Conservation (phyloP, 768 basidiomycete genomes). For the Royoungia palumana region DNA sequence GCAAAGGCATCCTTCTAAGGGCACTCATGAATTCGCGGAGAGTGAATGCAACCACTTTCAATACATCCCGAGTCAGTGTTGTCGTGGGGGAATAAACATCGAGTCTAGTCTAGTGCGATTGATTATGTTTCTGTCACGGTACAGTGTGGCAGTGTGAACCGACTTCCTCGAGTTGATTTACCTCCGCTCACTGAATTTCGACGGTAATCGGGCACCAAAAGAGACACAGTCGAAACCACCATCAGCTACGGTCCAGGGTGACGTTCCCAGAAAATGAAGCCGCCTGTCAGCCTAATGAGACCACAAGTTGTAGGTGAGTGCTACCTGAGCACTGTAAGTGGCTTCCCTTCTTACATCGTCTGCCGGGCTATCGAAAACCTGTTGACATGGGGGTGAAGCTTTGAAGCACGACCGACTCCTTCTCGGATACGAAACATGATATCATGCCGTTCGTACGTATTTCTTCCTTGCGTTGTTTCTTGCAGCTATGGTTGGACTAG, state of each 20-base stretch:
- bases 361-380: neutral
- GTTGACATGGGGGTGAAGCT: neutral
- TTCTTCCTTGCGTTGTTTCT: too few species aligned
- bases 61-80: neutral
- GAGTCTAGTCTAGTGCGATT: too few species aligned
- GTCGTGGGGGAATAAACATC: too few species aligned
- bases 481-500: neutral
- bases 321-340: neutral
- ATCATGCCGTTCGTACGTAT: too few species aligned
- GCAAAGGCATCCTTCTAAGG: neutral
- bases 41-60: neutral
- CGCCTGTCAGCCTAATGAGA: neutral
- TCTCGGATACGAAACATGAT: neutral
- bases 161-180: neutral
- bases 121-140: too few species aligned
- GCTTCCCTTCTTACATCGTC: neutral
- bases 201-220: neutral
- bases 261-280: neutral
- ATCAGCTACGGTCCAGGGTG: neutral
- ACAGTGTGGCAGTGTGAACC: conserved; percentile 9
- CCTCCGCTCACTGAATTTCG: neutral
- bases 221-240: neutral
- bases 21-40: neutral
- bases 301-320: neutral
- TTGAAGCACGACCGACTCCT: neutral